Evolutionary conservation across 1,284 basidiomycete genomes (phyloP).

Genomic region (Naganishia liquefaciens): DNA sequence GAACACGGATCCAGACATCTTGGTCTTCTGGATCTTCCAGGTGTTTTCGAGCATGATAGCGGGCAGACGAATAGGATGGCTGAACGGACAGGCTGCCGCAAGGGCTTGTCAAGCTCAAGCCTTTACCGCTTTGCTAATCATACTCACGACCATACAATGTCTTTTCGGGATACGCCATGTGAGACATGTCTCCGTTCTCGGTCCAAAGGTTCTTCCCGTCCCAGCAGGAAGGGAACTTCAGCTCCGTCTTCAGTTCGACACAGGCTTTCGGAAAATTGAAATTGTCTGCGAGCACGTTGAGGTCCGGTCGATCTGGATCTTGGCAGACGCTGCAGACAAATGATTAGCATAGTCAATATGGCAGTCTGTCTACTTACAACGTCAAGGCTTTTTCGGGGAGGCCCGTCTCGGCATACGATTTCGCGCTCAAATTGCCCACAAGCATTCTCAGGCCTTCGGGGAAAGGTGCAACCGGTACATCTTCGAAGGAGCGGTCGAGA

Average conservation of each 20-base stretch:
- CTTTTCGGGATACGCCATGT: constrained; percentile 37
- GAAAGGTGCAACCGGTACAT: constrained; percentile 45
- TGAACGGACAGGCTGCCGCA: constrained; percentile 38
- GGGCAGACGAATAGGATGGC: constrained; percentile 45
- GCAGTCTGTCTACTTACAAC: constrained; percentile 19
- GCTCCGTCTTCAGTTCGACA: constrained; percentile 41
- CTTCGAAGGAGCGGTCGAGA: constrained; percentile 38
- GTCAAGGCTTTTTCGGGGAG: constrained; percentile 12
- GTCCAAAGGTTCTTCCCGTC: constrained; percentile 45
- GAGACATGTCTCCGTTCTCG: constrained; percentile 36
- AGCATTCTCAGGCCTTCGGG: constrained; percentile 51
- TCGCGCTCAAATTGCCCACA: constrained; percentile 41
- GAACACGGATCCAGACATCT: constrained; percentile 28
- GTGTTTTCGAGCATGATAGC: constrained; percentile 45
- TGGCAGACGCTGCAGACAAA: constrained; percentile 23
- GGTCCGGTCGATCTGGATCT: background rate
- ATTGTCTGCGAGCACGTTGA: constrained; percentile 32
- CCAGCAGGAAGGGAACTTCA: constrained; percentile 45
- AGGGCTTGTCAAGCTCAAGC: background rate
- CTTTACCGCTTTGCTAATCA: too few species aligned
- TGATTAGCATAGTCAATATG: background rate
- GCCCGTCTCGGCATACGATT: constrained; percentile 32
- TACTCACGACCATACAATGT: constrained; percentile 27
- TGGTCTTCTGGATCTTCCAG: constrained; percentile 30
- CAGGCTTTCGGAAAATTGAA: constrained; percentile 43